Evolutionary conservation across 2,329 filamentous ascomycete genomes (phyloP).

Genomic region (Beauveria scarabaeidicola): DNA sequence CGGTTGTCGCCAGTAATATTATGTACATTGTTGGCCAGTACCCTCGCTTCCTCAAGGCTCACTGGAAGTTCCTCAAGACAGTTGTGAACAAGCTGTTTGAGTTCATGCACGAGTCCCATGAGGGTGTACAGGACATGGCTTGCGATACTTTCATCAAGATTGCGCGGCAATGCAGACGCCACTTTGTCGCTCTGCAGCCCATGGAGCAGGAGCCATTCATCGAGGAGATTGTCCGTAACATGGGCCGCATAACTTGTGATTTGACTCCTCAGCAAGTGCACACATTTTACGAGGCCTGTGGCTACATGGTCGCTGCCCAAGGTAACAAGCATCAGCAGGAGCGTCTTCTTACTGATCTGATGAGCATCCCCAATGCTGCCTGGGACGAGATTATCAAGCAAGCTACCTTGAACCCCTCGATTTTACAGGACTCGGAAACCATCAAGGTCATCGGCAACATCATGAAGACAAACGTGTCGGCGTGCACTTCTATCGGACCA

Average conservation of each 20-base stretch:
- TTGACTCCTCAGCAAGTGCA: constrained; percentile 95
- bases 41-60: constrained; percentile 93
- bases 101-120: constrained; percentile 99
- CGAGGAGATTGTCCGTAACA: constrained; percentile 92
- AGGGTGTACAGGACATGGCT: constrained; percentile 99
- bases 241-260: constrained; percentile 92
- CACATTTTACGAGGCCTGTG: constrained; percentile 97
- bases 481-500: constrained; percentile 88
- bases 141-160: constrained; percentile 99
- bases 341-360: constrained; percentile 79
- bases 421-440: constrained; percentile 84
- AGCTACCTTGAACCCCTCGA: constrained; percentile 75
- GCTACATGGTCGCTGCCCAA: constrained; percentile 98
- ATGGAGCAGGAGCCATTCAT: constrained; percentile 95
- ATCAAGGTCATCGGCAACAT: constrained; percentile 99
- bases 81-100: constrained; percentile 99
- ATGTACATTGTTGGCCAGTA: constrained; percentile 99
- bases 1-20: constrained; percentile 96
- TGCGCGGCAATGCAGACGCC: constrained; percentile 91
- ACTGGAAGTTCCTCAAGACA: constrained; percentile 99
- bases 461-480: constrained; percentile 99
- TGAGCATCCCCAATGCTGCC: constrained; percentile 85
- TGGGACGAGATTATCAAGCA: constrained; percentile 93
- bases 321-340: constrained; percentile 93
- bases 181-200: constrained; percentile 92